Evolutionary conservation across 495 filamentous ascomycete species (phyloP), one percentile per base, ranked within the genome.

Genomic region (Xylaria scruposa): DNA sequence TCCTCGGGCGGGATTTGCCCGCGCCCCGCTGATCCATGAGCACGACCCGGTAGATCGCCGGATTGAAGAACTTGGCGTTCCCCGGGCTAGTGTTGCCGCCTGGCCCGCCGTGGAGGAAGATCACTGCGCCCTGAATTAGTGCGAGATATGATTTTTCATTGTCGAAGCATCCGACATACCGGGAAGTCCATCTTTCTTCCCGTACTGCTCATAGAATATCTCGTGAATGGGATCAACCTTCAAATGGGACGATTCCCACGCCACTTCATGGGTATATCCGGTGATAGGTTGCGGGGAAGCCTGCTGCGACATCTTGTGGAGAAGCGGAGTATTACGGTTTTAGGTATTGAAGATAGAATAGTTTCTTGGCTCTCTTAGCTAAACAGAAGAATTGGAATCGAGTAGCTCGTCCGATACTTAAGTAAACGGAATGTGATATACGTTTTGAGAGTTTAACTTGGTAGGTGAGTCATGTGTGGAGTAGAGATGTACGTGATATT

Each of bases 11-110:
- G 26, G 83, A 85, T 74, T 82, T 80, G 3, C 85, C 84, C 1
- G 76, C 74, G n/a, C 84, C 85, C 21, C 85, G 83, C 71, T 86
- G 84, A 73, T 86, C 83, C 64, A 85, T 70, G 36, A 86, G 81
- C 19, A 86, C 74, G 6, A 82, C 80, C 17, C 83, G 78, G 74
- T 85, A 85, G 65, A 83, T 72, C 33, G 69, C 42, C 7, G 85
- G 84, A 70, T 85, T 74, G 81, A 86, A 85, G 74, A 82, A 86
- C 67, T 63, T 62, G 54, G 82, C 79, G 72, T 81, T 82, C 21
- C 2, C 33, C 58, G 76, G 76, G 36, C 79, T 78, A 31, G 81
- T 83, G 53, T 75, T 66, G 31, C 77, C 83, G 46, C 83, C 84
- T 3, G 84, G 84, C 0, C 84, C 84, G 4, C 84, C 84, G 67